Evolutionary conservation across 352 stramenopile genomes (phyloP), one percentile per base, ranked within the genome.

Genomic region (Aphanomyces cochlioides): DNA sequence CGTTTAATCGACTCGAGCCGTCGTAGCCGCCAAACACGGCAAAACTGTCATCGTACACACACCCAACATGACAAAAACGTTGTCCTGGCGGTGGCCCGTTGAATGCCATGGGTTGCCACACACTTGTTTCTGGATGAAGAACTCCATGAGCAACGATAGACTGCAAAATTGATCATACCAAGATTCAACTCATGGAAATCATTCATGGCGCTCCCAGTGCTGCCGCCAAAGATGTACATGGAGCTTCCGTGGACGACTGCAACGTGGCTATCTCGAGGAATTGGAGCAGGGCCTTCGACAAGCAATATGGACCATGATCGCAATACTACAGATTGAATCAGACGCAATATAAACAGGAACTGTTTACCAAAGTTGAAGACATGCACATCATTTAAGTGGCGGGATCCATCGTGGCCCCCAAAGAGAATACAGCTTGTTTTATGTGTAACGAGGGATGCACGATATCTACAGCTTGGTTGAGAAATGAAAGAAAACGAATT

Each of bases 1-100:
- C 96, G 73, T 98, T 98, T 15, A 99, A 78, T 7, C 96, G 89
- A 67, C 84, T 92, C 48, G 88, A 93, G 54, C 96, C 96, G 78
- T 99, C 96, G 77, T 99, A 99, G 2, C 97, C 95, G 56, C 90
- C 90, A 68, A 96, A 99, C 34, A 99, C 85, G 73, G 97, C 98
- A 41, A 99, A 78, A 12, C 78, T 93, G 59, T 91, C 87, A 68
- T 98, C 89, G 73, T 98, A 92, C 21, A 97, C 85, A 21, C 88
- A 90, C 2, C 85, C 97, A 15, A 98, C 96, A 73, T 99, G 96
- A 74, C 97, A 99, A 74, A 99, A 99, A 34, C 97, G 88, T 77
- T 97, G 90, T 8, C 90, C 90, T 21, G 93, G 93, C 5, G 87
- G 78, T 39, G 87, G 84, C 6, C 87, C 85, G 8, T 92, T 91